phyloP scores from a whole-genome alignment of 2,329 filamentous ascomycete genomes.

The Arthrobotrys musiformis region DNA sequence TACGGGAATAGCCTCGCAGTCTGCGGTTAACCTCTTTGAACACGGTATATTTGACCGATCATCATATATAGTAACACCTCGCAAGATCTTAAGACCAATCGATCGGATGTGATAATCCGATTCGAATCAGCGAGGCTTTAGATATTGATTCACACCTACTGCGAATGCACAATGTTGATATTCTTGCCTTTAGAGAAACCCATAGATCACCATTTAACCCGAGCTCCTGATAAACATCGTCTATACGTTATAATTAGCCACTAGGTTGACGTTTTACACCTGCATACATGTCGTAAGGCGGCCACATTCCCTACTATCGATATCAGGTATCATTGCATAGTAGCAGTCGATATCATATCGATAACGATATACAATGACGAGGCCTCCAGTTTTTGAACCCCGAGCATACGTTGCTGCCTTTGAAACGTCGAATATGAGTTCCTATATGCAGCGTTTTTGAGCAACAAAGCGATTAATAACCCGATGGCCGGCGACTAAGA shows the following conservation, averaged over 20 bases:
- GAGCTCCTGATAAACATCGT: not conserved
- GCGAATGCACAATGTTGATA: not conserved
- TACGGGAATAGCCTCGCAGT: too few relatives aligned
- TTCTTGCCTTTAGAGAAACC: too few relatives aligned
- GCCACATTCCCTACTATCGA: not conserved
- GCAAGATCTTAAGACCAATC: too few relatives aligned
- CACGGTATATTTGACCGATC: too few relatives aligned
- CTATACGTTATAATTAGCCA: not conserved
- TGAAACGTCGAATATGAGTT: not conserved
- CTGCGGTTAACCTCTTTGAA: too few relatives aligned
- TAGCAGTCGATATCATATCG: not conserved
- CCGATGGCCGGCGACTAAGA: not conserved
- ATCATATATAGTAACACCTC: too few relatives aligned
- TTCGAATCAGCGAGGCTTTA: too few relatives aligned
- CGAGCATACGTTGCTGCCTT: slow-evolving; percentile 25
- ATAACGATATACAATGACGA: not conserved
- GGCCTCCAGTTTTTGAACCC: not conserved
- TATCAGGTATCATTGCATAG: not conserved
- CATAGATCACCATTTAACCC: too few relatives aligned
- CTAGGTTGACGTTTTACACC: not conserved
- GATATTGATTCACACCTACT: too few relatives aligned
- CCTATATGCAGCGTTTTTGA: not conserved
- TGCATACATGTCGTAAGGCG: not conserved
- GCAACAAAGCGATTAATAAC: too few relatives aligned
- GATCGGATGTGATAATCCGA: too few relatives aligned